Conservation (phyloP, 176 grass and related monocot species). For the Rhynchospora pubera region DNA sequence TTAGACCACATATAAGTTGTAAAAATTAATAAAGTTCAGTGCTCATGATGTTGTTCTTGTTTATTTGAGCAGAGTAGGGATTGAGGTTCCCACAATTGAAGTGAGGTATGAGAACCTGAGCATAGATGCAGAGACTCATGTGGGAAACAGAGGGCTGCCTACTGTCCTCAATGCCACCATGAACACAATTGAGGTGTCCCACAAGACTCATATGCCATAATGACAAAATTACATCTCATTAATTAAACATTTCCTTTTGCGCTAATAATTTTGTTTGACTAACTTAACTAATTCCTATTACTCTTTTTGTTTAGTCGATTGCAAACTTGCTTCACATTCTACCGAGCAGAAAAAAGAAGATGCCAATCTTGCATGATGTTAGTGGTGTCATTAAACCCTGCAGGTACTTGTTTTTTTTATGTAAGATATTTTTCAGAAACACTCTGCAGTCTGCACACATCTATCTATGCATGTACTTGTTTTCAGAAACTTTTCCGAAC, state of each 20-base stretch:
- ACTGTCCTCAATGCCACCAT: slow-evolving; percentile 15
- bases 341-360: slow-evolving; percentile 49
- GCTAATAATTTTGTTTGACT: background rate
- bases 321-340: slow-evolving; percentile 60
- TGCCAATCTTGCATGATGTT: slow-evolving; percentile 78
- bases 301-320: slow-evolving; percentile 31
- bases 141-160: slow-evolving; percentile 25
- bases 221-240: background rate
- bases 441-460: background rate
- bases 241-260: background rate
- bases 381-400: slow-evolving; percentile 83
- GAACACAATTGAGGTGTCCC: slow-evolving; percentile 23
- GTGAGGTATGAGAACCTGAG: slow-evolving; percentile 26
- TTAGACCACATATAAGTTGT: no score
- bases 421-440: background rate
- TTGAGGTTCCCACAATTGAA: slow-evolving; percentile 28
- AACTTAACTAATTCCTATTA: background rate
- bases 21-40: background rate
- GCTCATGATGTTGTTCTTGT: background rate
- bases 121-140: slow-evolving; percentile 19
- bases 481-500: background rate
- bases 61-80: slow-evolving; percentile 19
- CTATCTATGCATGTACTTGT: background rate
- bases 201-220: background rate
- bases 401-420: slow-evolving; percentile 33